These are phyloP conservation scores for Sanghuangporus weigelae DNA, from an alignment of 1,284 basidiomycete species.

Conservation along the genomic window DNA sequence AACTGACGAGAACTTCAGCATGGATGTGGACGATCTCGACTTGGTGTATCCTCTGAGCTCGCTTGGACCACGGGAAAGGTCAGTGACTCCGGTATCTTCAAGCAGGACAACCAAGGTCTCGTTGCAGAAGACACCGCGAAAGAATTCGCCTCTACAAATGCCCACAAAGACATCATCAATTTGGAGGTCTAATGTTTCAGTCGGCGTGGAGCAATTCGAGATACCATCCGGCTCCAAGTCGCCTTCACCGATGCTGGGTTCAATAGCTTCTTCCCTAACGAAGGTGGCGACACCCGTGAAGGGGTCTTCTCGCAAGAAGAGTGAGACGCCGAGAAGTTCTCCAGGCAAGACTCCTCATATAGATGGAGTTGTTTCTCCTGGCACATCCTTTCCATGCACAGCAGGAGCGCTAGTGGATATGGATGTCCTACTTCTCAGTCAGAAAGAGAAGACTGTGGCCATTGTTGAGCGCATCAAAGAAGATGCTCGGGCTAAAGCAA, in stretches of 20 bases:
- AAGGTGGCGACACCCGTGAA: not conserved
- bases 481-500: conserved; percentile 38
- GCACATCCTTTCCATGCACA: conserved; percentile 35
- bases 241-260: not conserved
- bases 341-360: not conserved
- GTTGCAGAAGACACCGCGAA: not conserved
- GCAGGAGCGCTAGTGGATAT: not conserved
- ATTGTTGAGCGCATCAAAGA: conserved; percentile 61
- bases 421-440: conserved; percentile 27
- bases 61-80: conserved; percentile 14
- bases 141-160: not conserved
- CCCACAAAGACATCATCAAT: not conserved
- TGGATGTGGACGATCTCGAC: conserved; percentile 27
- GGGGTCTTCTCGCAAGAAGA: not conserved
- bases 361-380: not conserved
- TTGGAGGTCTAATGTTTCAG: not conserved
- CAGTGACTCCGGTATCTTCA: not conserved
- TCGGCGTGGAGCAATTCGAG: not conserved
- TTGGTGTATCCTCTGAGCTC: conserved; percentile 5
- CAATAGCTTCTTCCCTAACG: conserved; percentile 10
- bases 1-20: conserved; percentile 4
- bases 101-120: not conserved
- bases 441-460: conserved; percentile 44
- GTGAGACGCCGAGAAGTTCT: not conserved
- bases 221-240: not conserved